Percentiles rank a stretch among this genome's conserved stretches.
Conservation (phyloP, 1,139 yeast genomes). For the Starmera stellimalicola region DNA sequence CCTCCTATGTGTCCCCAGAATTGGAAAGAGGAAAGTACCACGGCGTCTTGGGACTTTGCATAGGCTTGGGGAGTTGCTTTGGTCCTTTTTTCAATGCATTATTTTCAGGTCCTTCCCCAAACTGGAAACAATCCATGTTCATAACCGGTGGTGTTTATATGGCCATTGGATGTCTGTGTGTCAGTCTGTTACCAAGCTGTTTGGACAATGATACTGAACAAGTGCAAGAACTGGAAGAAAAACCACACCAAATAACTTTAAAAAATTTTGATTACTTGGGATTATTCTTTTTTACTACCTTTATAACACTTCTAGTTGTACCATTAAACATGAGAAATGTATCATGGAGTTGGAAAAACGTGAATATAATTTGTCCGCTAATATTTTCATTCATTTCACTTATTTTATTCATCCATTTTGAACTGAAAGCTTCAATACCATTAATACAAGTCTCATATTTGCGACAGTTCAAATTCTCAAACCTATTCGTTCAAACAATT, state of each 20-base stretch:
- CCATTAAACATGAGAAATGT: slow-evolving; percentile 43
- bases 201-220: slow-evolving; percentile 20
- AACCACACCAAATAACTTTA: slow-evolving; percentile 9
- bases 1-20: slow-evolving; percentile 29
- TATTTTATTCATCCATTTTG: slow-evolving; percentile 31
- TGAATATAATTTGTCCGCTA: slow-evolving; percentile 30
- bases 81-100: slow-evolving; percentile 51
- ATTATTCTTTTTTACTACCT: slow-evolving; percentile 33
- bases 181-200: background rate
- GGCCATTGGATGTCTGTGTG: background rate
- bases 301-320: slow-evolving; percentile 34
- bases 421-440: slow-evolving; percentile 39
- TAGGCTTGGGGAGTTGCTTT: slow-evolving; percentile 43
- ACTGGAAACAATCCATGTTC: slow-evolving; percentile 40
- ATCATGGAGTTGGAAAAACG: slow-evolving; percentile 36
- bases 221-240: background rate
- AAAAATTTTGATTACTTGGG: slow-evolving; percentile 38
- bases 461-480: slow-evolving; percentile 27
- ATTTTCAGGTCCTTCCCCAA: slow-evolving; percentile 24
- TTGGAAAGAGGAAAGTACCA: slow-evolving; percentile 30
- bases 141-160: slow-evolving; percentile 32
- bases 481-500: slow-evolving; percentile 33
- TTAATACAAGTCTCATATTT: slow-evolving; percentile 41
- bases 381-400: slow-evolving; percentile 33
- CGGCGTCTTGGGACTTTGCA: slow-evolving; percentile 35